These are phyloP conservation scores for Blepharisma stoltei DNA, from an alignment of 73 alveolate species.

Conservation along the genomic window DNA sequence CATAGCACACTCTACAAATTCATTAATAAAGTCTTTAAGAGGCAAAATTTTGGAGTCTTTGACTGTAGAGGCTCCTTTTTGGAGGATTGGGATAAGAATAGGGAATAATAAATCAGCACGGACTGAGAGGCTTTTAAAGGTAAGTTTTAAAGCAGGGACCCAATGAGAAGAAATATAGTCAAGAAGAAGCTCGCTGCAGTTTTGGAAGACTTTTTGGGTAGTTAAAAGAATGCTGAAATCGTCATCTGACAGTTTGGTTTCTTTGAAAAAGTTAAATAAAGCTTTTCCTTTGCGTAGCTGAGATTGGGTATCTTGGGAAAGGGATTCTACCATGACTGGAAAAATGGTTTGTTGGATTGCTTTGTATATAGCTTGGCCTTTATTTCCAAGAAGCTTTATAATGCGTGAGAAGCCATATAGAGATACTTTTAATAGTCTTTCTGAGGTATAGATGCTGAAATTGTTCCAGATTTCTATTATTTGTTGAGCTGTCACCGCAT, in stretches of 20 bases:
- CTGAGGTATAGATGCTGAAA: neutral
- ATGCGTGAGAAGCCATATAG: neutral
- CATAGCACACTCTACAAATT: neutral
- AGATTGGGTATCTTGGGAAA: slow-evolving; percentile 32
- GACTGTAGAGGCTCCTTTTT: neutral
- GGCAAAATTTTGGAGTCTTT: neutral
- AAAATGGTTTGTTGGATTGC: neutral
- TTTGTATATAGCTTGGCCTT: neutral
- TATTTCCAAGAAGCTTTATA: neutral
- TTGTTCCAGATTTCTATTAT: slow-evolving; percentile 1
- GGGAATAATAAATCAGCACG: slow-evolving; percentile 29
- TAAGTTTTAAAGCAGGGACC: slow-evolving; percentile 1
- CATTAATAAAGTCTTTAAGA: neutral
- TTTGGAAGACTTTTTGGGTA: slow-evolving; percentile 34
- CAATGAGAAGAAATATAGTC: slow-evolving; percentile 38
- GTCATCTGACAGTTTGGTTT: slow-evolving; percentile 38
- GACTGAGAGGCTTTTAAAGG: slow-evolving; percentile 28
- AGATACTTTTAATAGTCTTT: neutral
- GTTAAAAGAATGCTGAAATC: slow-evolving; percentile 41
- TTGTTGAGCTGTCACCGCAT: neutral
- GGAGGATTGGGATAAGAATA: slow-evolving; percentile 41
- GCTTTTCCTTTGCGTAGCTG: slow-evolving; percentile 41
- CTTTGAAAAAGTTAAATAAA: slow-evolving; percentile 42
- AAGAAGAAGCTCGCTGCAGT: slow-evolving; percentile 33
- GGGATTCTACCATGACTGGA: slow-evolving; percentile 43